Base-by-base conservation (phyloP, 352 stramenopile genomes). In the Peronosclerospora sorghi region DNA sequence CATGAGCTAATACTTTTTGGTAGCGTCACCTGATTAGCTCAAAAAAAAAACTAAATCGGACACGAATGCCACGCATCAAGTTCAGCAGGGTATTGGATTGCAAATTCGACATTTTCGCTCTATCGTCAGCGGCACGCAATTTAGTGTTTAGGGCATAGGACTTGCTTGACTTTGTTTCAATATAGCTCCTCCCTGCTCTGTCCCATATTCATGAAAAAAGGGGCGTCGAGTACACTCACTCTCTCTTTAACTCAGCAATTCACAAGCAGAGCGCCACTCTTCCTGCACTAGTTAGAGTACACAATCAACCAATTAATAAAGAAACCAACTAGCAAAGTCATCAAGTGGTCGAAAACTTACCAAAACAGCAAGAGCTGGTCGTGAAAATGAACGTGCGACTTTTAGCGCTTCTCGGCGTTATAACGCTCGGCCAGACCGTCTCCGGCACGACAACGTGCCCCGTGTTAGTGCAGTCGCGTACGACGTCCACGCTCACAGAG, bases 401-500 rank as follows among this genome's bases (percentile, higher is more conserved):
- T 23, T 15, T 61, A 32, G 56, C 61, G 29, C 60, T 70, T 8
- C 19, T 67, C 4, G 52, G 34, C 37, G 49, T 55, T 9, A 47
- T 59, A 38, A 54, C 70, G 13, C 42, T 62, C 27, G 46, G 44
- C 21, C 45, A 59, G 35, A 40, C 52, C 45, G 32, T 54, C 23
- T 48, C 45, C 27, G 59, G 59, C 8, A 39, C 43, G 19, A 64
- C 70, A 19, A 82, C 65, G 44, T 87, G 75, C 43, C 66, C 68
- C 35, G 69, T 87, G 35, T 70, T 68, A 32, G 36, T 85, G 23
- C 75, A 87, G 48, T 70, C 68, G 18, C 21, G 50, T 24, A 64
- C 77, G 12, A 56, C 61, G 35, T 87, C 75, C 18, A 85, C 75
- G 41, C 68, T 87, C 15, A 55, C 54, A 21, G 58, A 73, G 39